A percentile compares a stretch with the other conserved stretches of the same genome.
Conservation (phyloP, 352 stramenopile species). For the Globisporangium carolinianum region DNA sequence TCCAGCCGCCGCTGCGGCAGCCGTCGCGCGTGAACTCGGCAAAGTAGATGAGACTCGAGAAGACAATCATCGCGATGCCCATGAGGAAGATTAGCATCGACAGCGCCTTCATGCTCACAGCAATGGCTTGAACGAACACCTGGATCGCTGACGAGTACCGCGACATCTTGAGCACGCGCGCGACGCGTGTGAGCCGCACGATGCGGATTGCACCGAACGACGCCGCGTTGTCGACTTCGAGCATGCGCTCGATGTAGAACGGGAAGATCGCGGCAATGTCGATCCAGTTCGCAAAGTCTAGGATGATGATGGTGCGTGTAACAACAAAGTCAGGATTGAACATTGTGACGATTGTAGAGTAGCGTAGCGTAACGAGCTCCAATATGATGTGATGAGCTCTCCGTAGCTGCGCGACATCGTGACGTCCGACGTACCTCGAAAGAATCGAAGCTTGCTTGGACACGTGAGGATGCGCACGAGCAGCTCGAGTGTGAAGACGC, state of each 20-base stretch:
- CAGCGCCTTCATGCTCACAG: constrained; percentile 70
- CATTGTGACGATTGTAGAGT: too few relatives aligned
- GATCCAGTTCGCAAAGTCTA: constrained; percentile 75
- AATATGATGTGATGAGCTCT: background rate
- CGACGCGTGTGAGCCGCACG: constrained; percentile 74
- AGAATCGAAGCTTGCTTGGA: constrained; percentile 40
- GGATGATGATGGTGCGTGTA: background rate
- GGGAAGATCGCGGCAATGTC: constrained; percentile 80
- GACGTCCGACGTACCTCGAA: constrained; percentile 26
- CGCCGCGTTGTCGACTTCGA: constrained; percentile 55
- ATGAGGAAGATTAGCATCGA: constrained; percentile 87
- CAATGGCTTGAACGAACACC: constrained; percentile 71
- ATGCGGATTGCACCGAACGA: constrained; percentile 76
- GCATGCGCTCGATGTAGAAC: constrained; percentile 72
- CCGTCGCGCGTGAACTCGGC: constrained; percentile 62
- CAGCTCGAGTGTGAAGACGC: constrained; percentile 62
- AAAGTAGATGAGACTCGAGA: constrained; percentile 83
- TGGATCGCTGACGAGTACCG: constrained; percentile 83
- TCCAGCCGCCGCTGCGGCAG: constrained; percentile 50
- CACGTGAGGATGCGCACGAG: constrained; percentile 35
- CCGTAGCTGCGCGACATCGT: too few relatives aligned
- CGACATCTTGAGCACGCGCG: constrained; percentile 84
- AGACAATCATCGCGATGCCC: constrained; percentile 78
- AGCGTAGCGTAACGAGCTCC: too few relatives aligned
- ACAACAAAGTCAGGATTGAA: too few relatives aligned